A percentile compares a stretch with the other conserved stretches of the same genome.
Conservation (phyloP, 108 stramenopile species). For the Parmales sp. region DNA sequence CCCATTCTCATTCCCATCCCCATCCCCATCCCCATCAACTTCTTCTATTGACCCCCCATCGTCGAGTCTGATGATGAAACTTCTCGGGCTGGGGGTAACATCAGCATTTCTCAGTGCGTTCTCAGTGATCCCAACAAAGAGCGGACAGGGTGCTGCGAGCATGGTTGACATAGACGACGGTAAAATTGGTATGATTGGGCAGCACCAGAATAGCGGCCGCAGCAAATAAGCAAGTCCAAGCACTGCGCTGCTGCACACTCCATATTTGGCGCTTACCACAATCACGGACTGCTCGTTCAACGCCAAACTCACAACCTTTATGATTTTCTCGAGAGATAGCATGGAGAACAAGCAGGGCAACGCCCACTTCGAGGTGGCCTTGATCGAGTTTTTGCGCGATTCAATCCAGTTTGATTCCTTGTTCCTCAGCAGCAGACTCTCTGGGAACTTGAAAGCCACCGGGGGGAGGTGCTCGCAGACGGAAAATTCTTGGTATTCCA, state of each 20-base stretch:
- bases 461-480: constrained; percentile 6
- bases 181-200: not conserved
- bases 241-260: not conserved
- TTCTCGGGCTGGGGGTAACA: no score
- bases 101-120: no score
- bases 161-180: no score
- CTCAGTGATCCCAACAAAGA: no score
- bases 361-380: constrained; percentile 2
- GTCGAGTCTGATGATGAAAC: no score
- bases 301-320: not conserved
- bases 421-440: not conserved
- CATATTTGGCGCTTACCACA: not conserved
- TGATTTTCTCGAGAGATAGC: not conserved
- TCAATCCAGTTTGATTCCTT: not conserved
- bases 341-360: not conserved
- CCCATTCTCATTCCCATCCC: no score
- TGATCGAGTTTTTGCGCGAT: not conserved
- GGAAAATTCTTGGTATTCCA: not conserved
- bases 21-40: no score
- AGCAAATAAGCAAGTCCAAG: not conserved
- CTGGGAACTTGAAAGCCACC: not conserved
- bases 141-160: no score
- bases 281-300: not conserved
- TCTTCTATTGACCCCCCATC: no score
- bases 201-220: not conserved